Percentiles rank a stretch among this genome's conserved stretches.
Conservation (phyloP, 2,329 filamentous ascomycete genomes). For the Talaromyces islandicus region DNA sequence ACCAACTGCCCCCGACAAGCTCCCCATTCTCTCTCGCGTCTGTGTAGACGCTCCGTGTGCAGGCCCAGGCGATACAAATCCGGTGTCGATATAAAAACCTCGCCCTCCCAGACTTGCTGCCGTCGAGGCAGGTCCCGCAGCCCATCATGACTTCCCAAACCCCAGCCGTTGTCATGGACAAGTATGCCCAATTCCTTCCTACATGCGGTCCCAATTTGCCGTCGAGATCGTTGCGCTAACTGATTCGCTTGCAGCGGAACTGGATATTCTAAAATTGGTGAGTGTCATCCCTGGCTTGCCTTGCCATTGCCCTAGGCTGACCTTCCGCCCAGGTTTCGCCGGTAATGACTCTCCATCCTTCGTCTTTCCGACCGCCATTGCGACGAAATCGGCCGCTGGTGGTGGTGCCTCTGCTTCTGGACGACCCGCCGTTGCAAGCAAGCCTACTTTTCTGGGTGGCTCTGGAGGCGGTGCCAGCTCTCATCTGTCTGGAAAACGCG, state of each 20-base stretch:
- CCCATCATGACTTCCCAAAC: constrained; percentile 87
- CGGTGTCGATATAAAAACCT: not conserved
- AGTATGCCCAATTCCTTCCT: constrained; percentile 59
- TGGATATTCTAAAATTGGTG: constrained; percentile 98
- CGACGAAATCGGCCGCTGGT: constrained; percentile 74
- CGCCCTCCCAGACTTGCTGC: not conserved
- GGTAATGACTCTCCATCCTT: constrained; percentile 99
- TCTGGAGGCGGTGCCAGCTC: constrained; percentile 78
- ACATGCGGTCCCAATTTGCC: constrained; percentile 13
- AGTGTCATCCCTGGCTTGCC: constrained; percentile 23
- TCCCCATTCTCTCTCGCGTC: not conserved
- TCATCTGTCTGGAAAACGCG: constrained; percentile 83
- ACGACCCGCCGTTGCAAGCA: constrained; percentile 83
- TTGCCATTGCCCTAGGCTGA: constrained; percentile 26
- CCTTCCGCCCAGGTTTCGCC: constrained; percentile 68
- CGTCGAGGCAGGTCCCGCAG: constrained; percentile 1
- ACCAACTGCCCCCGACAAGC: not conserved
- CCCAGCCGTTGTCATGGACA: constrained; percentile 99
- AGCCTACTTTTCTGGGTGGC: constrained; percentile 90
- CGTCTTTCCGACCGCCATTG: constrained; percentile 97
- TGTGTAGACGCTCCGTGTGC: not conserved
- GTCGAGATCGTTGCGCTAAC: constrained; percentile 14
- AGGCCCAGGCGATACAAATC: not conserved
- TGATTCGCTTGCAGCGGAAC: constrained; percentile 66
- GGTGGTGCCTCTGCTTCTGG: constrained; percentile 75